These are phyloP conservation scores for Cordyceps militaris DNA, from an alignment of 2,329 filamentous ascomycete genomes.

Conservation along the genomic window DNA sequence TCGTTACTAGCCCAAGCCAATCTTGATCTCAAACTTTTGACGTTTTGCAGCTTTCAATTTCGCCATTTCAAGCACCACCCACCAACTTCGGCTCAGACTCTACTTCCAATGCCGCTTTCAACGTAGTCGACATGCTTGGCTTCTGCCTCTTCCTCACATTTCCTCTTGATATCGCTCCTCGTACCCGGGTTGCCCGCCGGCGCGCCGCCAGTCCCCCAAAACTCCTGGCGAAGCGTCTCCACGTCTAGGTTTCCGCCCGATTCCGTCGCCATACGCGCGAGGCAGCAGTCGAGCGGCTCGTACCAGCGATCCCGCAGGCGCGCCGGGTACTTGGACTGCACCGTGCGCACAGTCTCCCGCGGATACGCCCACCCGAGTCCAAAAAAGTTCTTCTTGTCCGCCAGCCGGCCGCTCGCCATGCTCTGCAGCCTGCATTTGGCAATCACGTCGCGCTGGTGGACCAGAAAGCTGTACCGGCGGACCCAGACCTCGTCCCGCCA, in stretches of 20 bases:
- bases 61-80: background rate
- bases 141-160: background rate
- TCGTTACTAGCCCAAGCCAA: no score
- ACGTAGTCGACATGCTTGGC: background rate
- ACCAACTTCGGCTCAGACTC: background rate
- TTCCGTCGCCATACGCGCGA: constrained; percentile 10
- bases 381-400: constrained; percentile 6
- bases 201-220: constrained; percentile 5
- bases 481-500: constrained; percentile 20
- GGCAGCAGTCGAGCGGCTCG: constrained; percentile 12
- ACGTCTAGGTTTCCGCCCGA: background rate
- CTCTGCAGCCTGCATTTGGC: constrained; percentile 8
- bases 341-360: background rate
- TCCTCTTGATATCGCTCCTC: background rate
- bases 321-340: background rate
- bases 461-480: constrained; percentile 18
- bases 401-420: background rate
- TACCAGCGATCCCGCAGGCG: constrained; percentile 14
- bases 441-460: constrained; percentile 18
- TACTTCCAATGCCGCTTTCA: background rate
- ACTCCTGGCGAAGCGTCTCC: background rate
- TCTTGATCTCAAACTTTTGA: no score
- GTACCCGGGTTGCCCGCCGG: background rate
- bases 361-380: background rate
- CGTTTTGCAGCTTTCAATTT: no score